Conservation (phyloP, 257 asterid genomes). For the Rubia yunnanensis region DNA sequence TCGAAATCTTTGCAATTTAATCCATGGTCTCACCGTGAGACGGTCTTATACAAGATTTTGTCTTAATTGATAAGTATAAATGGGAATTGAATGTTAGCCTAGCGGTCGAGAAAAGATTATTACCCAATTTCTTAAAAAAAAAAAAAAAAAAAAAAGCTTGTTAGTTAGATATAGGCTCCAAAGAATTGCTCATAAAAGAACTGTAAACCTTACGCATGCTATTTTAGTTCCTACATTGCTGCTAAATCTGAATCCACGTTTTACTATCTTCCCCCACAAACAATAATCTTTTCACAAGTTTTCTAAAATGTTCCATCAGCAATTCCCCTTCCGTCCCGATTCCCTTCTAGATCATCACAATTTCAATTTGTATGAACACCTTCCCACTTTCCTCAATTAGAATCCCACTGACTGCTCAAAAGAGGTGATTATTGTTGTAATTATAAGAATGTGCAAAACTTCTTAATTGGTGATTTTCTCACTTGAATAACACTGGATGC, state of each 20-base stretch:
- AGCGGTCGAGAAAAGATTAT: too few species aligned
- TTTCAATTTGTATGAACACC: background rate
- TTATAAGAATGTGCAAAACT: background rate
- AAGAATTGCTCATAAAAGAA: background rate
- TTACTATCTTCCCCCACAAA: background rate
- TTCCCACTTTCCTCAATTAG: background rate
- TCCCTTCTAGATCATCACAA: background rate
- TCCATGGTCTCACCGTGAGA: too few species aligned
- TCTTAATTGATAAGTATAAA: too few species aligned
- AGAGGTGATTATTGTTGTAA: conserved; percentile 1
- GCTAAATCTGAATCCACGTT: background rate
- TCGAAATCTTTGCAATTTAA: too few species aligned
- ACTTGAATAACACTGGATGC: background rate
- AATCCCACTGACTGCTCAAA: background rate
- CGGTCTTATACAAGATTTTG: too few species aligned
- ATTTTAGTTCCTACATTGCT: conserved; percentile 7
- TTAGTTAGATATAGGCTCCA: conserved; percentile 10
- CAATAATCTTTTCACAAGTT: background rate
- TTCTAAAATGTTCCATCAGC: background rate
- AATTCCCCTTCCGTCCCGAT: background rate
- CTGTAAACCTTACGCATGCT: conserved; percentile 7
- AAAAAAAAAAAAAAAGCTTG: too few species aligned
- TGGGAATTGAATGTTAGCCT: too few species aligned
- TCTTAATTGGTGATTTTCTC: background rate
- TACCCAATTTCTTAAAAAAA: too few species aligned